Conservation (phyloP, 352 stramenopile species). For the Phytophthora pseudosyringae region DNA sequence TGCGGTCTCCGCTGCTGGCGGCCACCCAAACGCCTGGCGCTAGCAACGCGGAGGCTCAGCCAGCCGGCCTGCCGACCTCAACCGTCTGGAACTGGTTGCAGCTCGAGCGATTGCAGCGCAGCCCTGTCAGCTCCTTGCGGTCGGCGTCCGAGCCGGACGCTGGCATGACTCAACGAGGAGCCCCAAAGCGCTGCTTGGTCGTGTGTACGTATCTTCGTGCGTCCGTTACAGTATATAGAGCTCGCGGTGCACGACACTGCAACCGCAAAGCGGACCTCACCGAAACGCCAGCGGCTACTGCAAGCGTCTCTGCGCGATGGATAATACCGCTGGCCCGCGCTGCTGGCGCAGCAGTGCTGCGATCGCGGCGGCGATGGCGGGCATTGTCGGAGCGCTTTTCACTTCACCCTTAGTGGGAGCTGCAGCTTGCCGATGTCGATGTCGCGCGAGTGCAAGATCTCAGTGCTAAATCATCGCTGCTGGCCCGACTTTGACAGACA, state of each 20-base stretch:
- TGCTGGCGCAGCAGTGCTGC: neutral
- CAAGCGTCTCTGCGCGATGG: too few species aligned
- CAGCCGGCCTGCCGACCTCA: neutral
- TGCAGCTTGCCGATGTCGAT: too few species aligned
- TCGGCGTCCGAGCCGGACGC: neutral
- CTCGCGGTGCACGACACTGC: neutral
- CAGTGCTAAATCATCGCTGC: neutral
- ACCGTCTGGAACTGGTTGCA: neutral
- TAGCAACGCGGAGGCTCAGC: slow-evolving; percentile 5
- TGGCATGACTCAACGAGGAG: neutral
- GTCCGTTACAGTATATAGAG: too few species aligned
- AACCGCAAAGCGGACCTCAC: neutral
- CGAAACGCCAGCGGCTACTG: neutral
- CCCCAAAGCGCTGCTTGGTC: too few species aligned
- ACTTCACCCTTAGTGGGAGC: neutral
- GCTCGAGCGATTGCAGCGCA: neutral
- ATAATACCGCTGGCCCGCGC: too few species aligned
- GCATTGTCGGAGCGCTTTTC: too few species aligned
- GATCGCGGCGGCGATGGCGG: neutral
- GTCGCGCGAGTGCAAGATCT: too few species aligned
- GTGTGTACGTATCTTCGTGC: too few species aligned
- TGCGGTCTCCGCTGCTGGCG: slow-evolving; percentile 10
- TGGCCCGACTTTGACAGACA: too few species aligned
- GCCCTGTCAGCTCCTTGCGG: neutral
- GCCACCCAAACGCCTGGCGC: slow-evolving; percentile 7